Evolutionary conservation across 257 asterid species (phyloP).

Genomic region (Salvia rosmarinus): DNA sequence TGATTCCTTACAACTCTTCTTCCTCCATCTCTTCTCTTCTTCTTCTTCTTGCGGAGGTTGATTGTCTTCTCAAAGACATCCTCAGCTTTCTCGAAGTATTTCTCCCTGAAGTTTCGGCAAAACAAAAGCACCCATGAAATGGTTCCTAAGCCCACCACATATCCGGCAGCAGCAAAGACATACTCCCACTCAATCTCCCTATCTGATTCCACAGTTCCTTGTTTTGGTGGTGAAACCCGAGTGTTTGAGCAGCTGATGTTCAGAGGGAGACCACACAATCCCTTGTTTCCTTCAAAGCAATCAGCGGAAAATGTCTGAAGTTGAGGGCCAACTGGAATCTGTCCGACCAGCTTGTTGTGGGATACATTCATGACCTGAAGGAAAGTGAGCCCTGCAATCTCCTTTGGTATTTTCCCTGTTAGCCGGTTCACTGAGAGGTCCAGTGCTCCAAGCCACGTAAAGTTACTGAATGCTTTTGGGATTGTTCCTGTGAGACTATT

Average conservation of each 20-base stretch:
- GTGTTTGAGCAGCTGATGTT: not conserved
- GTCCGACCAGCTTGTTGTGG: not conserved
- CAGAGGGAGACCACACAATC: not conserved
- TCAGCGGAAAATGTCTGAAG: not conserved
- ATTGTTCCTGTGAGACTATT: constrained; percentile 44
- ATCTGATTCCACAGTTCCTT: not conserved
- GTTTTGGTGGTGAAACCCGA: not conserved
- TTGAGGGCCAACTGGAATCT: not conserved
- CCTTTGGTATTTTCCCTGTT: too few relatives aligned
- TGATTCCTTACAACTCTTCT: not conserved
- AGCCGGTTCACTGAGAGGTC: constrained; percentile 32
- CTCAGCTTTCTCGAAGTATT: constrained; percentile 1
- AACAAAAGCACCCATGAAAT: not conserved
- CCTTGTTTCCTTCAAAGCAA: not conserved
- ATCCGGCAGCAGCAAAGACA: not conserved
- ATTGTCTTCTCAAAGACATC: not conserved
- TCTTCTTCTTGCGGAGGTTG: not conserved
- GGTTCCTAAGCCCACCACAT: constrained; percentile 5
- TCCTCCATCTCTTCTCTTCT: not conserved
- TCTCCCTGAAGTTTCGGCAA: not conserved
- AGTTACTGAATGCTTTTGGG: constrained; percentile 41
- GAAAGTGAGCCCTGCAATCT: too few relatives aligned
- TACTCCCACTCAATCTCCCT: not conserved
- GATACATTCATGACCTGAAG: too few relatives aligned
- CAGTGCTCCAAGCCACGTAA: constrained; percentile 43